phyloP scores from a whole-genome alignment of 768 basidiomycete species.

The Galerina marginata region DNA sequence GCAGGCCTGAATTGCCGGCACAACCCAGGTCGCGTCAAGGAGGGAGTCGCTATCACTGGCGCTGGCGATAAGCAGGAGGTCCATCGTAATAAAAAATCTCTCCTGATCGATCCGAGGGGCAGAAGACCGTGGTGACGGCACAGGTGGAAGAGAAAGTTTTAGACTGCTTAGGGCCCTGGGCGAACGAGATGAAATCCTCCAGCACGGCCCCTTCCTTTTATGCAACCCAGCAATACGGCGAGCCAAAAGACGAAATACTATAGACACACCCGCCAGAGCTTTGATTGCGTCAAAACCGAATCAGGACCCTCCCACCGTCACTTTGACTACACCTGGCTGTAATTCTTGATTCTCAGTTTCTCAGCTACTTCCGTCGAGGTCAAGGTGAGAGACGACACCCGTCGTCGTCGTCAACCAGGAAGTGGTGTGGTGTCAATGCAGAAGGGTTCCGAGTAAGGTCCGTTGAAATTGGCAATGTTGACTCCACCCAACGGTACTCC shows the following conservation, averaged over 20 bases:
- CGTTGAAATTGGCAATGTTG: background rate
- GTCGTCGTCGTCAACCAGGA: conserved; percentile 3
- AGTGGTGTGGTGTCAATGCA: background rate
- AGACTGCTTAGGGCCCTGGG: background rate
- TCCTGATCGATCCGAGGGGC: background rate
- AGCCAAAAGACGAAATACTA: background rate
- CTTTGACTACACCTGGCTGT: background rate
- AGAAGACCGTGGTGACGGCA: background rate
- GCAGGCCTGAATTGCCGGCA: conserved; percentile 22
- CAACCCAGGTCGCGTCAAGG: background rate
- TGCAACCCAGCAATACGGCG: background rate
- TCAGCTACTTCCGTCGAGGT: conserved; percentile 4
- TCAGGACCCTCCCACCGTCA: conserved; percentile 7
- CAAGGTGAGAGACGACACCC: background rate
- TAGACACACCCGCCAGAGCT: conserved; percentile 13
- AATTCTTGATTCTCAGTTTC: conserved; percentile 1
- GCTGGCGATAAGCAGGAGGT: background rate
- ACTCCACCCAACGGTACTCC: too few relatives aligned
- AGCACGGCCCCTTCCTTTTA: conserved; percentile 11
- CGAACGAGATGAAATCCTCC: conserved; percentile 1
- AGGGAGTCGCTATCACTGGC: conserved; percentile 11
- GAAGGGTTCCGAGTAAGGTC: background rate
- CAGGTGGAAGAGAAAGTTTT: background rate
- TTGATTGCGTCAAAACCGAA: conserved; percentile 16
- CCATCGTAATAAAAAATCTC: background rate